phyloP scores from a whole-genome alignment of 1,284 basidiomycete genomes.

The Agroathelia rolfsii region DNA sequence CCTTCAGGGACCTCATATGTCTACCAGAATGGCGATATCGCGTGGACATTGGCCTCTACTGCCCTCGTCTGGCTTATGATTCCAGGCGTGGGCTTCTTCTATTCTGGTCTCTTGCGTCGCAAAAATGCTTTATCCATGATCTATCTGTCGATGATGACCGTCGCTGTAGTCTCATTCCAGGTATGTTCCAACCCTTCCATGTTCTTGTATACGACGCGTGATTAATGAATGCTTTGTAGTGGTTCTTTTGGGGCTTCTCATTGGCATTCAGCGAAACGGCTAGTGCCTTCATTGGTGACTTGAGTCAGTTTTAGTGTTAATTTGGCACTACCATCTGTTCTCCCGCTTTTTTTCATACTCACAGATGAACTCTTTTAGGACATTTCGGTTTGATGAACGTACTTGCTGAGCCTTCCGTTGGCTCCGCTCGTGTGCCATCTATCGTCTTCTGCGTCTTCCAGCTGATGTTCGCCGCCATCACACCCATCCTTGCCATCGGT shows the following conservation, averaged over 20 bases:
- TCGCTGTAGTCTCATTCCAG: conserved; percentile 70
- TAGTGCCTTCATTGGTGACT: conserved; percentile 50
- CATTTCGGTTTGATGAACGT: conserved; percentile 84
- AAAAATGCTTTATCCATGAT: conserved; percentile 95
- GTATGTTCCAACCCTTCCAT: conserved; percentile 24
- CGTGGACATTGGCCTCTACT: conserved; percentile 64
- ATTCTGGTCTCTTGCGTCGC: conserved; percentile 73
- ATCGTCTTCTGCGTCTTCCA: conserved; percentile 87
- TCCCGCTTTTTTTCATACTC: conserved; percentile 33
- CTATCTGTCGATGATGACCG: conserved; percentile 69
- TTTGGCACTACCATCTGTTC: conserved; percentile 23
- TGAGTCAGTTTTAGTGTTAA: conserved; percentile 30
- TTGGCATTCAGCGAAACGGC: conserved; percentile 60
- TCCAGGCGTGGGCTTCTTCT: conserved; percentile 86
- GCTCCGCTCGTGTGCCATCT: conserved; percentile 65
- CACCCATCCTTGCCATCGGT: conserved; percentile 81
- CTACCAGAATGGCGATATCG: conserved; percentile 75
- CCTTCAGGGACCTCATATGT: conserved; percentile 26
- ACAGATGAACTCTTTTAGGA: conserved; percentile 23
- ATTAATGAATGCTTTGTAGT: conserved; percentile 24
- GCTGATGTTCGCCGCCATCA: conserved; percentile 82
- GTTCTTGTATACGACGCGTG: neutral
- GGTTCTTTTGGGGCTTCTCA: conserved; percentile 72
- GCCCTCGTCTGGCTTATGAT: conserved; percentile 89
- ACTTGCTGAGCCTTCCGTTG: conserved; percentile 67